Conservation (phyloP, 306 rosid species). For the Castanopsis chinensis region DNA sequence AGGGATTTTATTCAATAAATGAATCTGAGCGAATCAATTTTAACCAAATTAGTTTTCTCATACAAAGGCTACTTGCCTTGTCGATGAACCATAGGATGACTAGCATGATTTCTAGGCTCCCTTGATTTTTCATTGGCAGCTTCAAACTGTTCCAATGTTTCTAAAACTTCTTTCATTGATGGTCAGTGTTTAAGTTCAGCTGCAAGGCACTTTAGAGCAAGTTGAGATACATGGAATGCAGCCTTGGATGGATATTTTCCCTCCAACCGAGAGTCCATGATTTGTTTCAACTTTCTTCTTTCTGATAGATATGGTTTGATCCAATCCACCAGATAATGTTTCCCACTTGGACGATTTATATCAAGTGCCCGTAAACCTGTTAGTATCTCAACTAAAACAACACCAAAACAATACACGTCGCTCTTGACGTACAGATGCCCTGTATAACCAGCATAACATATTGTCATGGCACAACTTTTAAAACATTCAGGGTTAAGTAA, state of each 20-base stretch:
- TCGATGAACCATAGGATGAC: slow-evolving; percentile 32
- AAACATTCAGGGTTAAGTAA: background rate
- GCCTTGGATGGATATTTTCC: slow-evolving; percentile 80
- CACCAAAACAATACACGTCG: slow-evolving; percentile 88
- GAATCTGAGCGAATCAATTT: too few relatives aligned
- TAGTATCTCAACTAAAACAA: slow-evolving; percentile 78
- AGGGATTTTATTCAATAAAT: too few relatives aligned
- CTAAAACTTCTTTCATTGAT: slow-evolving; percentile 80
- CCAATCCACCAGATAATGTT: slow-evolving; percentile 65
- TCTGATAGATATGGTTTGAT: slow-evolving; percentile 67
- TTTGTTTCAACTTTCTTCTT: slow-evolving; percentile 59
- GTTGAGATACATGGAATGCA: slow-evolving; percentile 62
- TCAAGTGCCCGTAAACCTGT: slow-evolving; percentile 70
- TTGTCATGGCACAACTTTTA: background rate
- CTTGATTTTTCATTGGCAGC: slow-evolving; percentile 43
- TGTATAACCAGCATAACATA: slow-evolving; percentile 21
- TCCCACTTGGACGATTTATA: slow-evolving; percentile 62
- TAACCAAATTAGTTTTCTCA: too few relatives aligned
- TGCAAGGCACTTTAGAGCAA: slow-evolving; percentile 71
- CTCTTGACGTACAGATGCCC: slow-evolving; percentile 89
- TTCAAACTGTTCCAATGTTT: slow-evolving; percentile 55
- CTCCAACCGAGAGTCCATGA: slow-evolving; percentile 67
- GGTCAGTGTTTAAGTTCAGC: slow-evolving; percentile 80
- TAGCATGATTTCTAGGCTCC: slow-evolving; percentile 42
- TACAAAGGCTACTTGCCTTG: slow-evolving; percentile 43